These are phyloP conservation scores for Wickerhamomyces sp. DNA, from an alignment of 1,139 yeast genomes.

Conservation along the genomic window DNA sequence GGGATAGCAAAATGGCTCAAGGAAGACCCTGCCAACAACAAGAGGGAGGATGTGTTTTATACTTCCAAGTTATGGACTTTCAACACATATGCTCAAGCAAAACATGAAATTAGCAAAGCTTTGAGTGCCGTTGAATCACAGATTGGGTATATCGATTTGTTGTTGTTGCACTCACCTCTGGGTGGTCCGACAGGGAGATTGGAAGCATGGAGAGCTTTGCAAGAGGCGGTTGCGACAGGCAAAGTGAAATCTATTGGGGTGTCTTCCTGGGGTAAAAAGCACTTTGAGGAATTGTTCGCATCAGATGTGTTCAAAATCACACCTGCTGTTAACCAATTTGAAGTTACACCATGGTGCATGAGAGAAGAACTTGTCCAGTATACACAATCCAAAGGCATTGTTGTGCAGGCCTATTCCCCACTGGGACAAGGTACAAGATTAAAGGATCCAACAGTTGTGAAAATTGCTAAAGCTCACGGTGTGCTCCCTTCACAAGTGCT, in stretches of 20 bases:
- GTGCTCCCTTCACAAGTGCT: conserved; percentile 34
- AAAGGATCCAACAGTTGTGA: conserved; percentile 22
- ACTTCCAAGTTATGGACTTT: conserved; percentile 64
- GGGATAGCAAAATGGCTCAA: conserved; percentile 51
- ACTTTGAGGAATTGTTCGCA: conserved; percentile 35
- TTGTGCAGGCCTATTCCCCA: conserved; percentile 49
- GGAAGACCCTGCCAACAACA: conserved; percentile 39
- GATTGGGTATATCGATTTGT: conserved; percentile 45
- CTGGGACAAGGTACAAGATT: conserved; percentile 46
- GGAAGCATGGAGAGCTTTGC: conserved; percentile 34
- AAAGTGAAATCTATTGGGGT: conserved; percentile 41
- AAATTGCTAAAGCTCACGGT: conserved; percentile 29
- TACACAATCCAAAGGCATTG: conserved; percentile 38
- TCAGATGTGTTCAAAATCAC: conserved; percentile 39
- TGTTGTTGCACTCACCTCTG: conserved; percentile 46
- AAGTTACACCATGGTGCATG: conserved; percentile 58
- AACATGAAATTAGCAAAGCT: conserved; percentile 46
- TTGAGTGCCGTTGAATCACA: conserved; percentile 43
- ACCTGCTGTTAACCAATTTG: conserved; percentile 56
- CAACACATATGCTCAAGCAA: conserved; percentile 54
- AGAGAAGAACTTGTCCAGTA: conserved; percentile 53
- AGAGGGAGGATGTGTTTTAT: conserved; percentile 60
- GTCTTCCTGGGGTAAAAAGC: conserved; percentile 44
- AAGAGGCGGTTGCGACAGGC: conserved; percentile 30
- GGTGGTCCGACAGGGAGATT: conserved; percentile 42